Evolutionary conservation across 768 basidiomycete genomes (phyloP), one percentile per base, ranked within the genome.

Genomic region (Floccularia luteovirens): DNA sequence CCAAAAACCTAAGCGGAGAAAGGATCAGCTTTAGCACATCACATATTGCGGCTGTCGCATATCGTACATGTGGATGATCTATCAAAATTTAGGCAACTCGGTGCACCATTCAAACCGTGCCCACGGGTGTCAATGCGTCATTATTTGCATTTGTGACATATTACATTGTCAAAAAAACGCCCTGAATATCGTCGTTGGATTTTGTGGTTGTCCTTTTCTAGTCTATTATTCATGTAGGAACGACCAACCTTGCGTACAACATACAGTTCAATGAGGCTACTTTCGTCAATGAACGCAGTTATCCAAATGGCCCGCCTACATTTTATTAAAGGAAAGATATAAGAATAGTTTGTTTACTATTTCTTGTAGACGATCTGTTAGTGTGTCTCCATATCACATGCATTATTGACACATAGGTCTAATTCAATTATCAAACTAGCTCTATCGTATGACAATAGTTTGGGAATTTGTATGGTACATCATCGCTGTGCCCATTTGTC

Each of bases 361-460:
- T 66, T 10, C 44, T 67, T 47, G 57, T 58, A 6, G 63, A 67
- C 31, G 67, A 48, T 1, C 39, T 68, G 31, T 52, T 70, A 46
- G 69, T 70, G 38, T 33, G 61, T 41, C 20, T 10, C 11, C 16
- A 10, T 11, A 10, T 17, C 20, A 34, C 10, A 11, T 8, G 33
- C 10, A 10, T 34, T 17, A 11, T 34, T 34, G n/a, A n/a, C n/a
- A n/a, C n/a, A n/a, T n/a, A n/a, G n/a, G n/a, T n/a, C n/a, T n/a
- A n/a, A n/a, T n/a, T n/a, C n/a, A n/a, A 7, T 34, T 19, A 34
- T 34, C 10, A 8, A 28, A 11, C 20, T 32, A 64, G 69, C 46
- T 70, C 27, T 57, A 63, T 40, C 63, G 65, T 16, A 63, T 57
- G 31, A 58, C 43, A 12, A 44, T 61, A 25, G 41, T 70, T 8